Base-by-base conservation (phyloP, 1,139 yeast genomes). In the Zygosaccharomyces pseudobailii region DNA sequence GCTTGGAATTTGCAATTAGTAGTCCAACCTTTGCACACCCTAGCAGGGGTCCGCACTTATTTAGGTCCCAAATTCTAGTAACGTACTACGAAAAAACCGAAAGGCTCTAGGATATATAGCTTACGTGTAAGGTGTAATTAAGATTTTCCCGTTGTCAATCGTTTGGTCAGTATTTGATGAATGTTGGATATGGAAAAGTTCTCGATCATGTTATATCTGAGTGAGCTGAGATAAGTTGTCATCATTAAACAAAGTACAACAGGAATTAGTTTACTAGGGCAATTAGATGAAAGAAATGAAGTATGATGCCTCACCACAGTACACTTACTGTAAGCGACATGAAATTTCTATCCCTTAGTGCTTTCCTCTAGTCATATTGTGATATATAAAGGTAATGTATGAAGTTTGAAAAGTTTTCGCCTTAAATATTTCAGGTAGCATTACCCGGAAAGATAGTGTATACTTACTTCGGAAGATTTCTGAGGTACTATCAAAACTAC, bases 181-280 rank as follows among this genome's bases (percentile, higher is more conserved):
- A 62, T 62, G 68, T 64, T 64, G 65, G 65, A 62, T 58, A 59
- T 61, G 63, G 57, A 57, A 38, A 38, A 28, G 51, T 62, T 64
- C 48, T 64, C 68, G 56, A 63, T 64, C 68, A 64, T 56, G 23
- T 45, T 51, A 52, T 55, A 57, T 64, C 68, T 63, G 68, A 64
- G 68, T 63, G 68, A 64, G 68, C 68, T 64, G 68, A 64, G 68
- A 62, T 49, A 59, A 49, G 56, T 57, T 64, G 54, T 63, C 67
- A 63, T 63, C 67, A 64, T 24, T 62, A 53, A 50, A 59, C 57
- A 59, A 50, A 45, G 36, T 42, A 38, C 31, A 20, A 39, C 45
- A 31, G 41, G 37, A 38, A 35, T 6, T 20, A 4, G 22, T 10
- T 19, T 19, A 28, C 24, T 20, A 38, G 34, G 24, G n/a, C 9